Evolutionary conservation across 768 basidiomycete genomes (phyloP).

Genomic region (Termitomyces sp.): DNA sequence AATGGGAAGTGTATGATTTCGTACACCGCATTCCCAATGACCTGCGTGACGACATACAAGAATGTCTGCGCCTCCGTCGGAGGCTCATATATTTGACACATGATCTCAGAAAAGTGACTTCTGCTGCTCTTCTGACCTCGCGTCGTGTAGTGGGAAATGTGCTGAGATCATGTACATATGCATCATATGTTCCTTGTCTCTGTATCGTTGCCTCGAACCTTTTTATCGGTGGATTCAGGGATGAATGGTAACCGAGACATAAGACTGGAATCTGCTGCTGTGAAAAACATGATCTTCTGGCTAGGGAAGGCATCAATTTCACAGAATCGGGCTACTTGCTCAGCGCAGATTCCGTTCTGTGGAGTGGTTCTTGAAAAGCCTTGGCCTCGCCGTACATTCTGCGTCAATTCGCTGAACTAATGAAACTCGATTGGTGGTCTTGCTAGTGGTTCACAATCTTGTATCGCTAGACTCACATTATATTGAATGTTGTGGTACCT

Average conservation of each 20-base stretch:
- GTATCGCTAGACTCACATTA: too few species aligned
- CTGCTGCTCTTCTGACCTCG: neutral
- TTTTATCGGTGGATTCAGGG: conserved; percentile 58
- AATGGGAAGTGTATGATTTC: conserved; percentile 60
- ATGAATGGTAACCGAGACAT: conserved; percentile 49
- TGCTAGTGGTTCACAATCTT: too few species aligned
- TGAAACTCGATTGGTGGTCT: too few species aligned
- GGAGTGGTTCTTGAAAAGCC: conserved; percentile 12
- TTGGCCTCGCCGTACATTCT: neutral
- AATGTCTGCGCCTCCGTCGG: conserved; percentile 43
- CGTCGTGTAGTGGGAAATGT: conserved; percentile 49
- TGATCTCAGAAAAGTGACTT: neutral
- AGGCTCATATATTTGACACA: conserved; percentile 35
- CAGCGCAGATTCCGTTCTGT: conserved; percentile 14
- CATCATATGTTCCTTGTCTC: conserved; percentile 64
- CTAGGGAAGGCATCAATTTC: conserved; percentile 49
- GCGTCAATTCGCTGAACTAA: too few species aligned
- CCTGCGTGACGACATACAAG: conserved; percentile 51
- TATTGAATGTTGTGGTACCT: too few species aligned
- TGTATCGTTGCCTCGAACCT: conserved; percentile 58
- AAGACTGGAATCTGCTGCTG: conserved; percentile 35
- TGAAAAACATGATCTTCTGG: conserved; percentile 44
- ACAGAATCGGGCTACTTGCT: conserved; percentile 36
- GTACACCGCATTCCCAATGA: conserved; percentile 41
- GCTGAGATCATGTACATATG: conserved; percentile 59